These are phyloP conservation scores for Parsonsia alboflavescens DNA, from an alignment of 257 asterid genomes.

Conservation along the genomic window DNA sequence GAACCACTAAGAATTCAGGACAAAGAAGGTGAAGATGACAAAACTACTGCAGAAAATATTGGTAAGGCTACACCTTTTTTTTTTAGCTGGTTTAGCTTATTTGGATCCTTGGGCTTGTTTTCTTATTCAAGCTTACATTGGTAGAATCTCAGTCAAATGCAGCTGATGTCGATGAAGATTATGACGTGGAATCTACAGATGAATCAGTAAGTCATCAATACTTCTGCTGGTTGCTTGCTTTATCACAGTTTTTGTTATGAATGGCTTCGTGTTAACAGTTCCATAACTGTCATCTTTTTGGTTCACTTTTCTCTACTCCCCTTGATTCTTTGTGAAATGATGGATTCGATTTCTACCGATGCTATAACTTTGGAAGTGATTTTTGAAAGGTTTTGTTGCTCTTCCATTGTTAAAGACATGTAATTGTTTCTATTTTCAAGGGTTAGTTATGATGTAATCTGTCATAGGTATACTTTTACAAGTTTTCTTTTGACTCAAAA, in stretches of 20 bases:
- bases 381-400: not conserved
- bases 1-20: slow-evolving; percentile 34
- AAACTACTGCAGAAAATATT: slow-evolving; percentile 36
- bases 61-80: slow-evolving; percentile 36
- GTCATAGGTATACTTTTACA: not conserved
- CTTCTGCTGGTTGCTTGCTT: slow-evolving; percentile 2
- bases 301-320: not conserved
- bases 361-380: not conserved
- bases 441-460: not conserved
- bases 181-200: slow-evolving; percentile 55
- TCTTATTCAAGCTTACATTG: slow-evolving; percentile 31
- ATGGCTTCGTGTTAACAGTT: not conserved
- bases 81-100: slow-evolving; percentile 15
- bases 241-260: not conserved
- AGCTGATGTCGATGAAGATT: slow-evolving; percentile 69
- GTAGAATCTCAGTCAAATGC: slow-evolving; percentile 67
- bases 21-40: slow-evolving; percentile 36
- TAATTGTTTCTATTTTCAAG: not conserved
- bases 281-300: not conserved
- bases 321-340: not conserved
- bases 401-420: not conserved
- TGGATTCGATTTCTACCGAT: not conserved
- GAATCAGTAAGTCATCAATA: slow-evolving; percentile 56
- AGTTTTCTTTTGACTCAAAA: not conserved
- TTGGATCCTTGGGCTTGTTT: slow-evolving; percentile 16